Evolutionary conservation across 2,329 filamentous ascomycete species (phyloP).

Genomic region (Apiospora marii): DNA sequence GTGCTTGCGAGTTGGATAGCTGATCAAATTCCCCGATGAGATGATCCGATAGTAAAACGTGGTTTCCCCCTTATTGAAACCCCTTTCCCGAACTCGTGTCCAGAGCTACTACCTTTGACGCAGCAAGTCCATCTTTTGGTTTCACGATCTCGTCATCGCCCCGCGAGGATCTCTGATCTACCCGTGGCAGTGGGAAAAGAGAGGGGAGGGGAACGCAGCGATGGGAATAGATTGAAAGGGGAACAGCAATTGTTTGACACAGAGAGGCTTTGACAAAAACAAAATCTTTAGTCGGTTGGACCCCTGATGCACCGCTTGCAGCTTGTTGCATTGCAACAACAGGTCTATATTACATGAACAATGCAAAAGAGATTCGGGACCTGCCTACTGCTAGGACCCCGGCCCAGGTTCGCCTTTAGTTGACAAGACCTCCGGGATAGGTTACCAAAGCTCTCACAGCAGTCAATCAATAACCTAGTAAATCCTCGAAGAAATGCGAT

Average conservation of each 20-base stretch:
- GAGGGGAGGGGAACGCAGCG: background rate
- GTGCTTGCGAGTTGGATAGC: background rate
- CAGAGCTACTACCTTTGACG: background rate
- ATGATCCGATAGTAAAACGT: slow-evolving; percentile 17
- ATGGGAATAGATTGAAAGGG: background rate
- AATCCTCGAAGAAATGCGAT: too few relatives aligned
- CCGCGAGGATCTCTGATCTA: slow-evolving; percentile 12
- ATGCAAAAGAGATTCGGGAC: slow-evolving; percentile 1
- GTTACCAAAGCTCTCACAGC: too few relatives aligned
- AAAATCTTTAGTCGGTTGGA: background rate
- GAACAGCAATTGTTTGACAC: background rate
- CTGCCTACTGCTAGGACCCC: background rate
- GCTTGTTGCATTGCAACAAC: background rate
- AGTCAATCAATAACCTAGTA: too few relatives aligned
- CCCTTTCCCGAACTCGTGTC: slow-evolving; percentile 15
- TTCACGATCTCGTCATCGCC: slow-evolving; percentile 18
- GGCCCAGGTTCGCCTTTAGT: background rate
- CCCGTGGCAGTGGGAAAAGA: background rate
- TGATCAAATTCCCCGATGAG: slow-evolving; percentile 3
- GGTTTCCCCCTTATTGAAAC: slow-evolving; percentile 11
- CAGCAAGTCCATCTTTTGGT: slow-evolving; percentile 15
- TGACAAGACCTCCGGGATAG: too few relatives aligned
- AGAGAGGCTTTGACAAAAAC: background rate
- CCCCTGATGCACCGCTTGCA: background rate
- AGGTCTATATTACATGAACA: background rate